Conservation (phyloP, 1,284 basidiomycete genomes). For the Singerocomus rubriflavus region DNA sequence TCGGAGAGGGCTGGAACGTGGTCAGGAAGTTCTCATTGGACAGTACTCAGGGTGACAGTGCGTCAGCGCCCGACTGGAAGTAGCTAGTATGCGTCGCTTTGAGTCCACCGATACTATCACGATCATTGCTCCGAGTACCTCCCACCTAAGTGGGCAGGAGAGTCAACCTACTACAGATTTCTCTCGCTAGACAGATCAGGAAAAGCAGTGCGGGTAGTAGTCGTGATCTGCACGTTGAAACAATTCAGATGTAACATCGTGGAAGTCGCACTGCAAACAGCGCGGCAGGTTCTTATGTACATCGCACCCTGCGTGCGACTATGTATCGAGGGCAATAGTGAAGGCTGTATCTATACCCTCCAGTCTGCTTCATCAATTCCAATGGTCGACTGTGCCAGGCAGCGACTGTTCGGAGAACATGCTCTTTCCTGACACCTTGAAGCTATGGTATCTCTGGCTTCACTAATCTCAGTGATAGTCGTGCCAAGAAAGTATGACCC, state of each 20-base stretch:
- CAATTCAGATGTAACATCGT: conserved; percentile 6
- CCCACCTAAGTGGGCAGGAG: neutral
- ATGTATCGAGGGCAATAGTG: neutral
- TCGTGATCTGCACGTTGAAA: conserved; percentile 12
- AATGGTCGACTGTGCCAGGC: too few relatives aligned
- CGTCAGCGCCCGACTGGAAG: neutral
- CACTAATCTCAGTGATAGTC: neutral
- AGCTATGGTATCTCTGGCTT: too few relatives aligned
- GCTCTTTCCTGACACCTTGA: neutral
- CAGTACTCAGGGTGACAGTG: neutral
- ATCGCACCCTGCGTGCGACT: neutral
- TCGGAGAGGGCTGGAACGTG: conserved; percentile 15
- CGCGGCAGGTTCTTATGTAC: neutral
- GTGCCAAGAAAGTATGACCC: neutral
- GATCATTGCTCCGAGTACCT: neutral
- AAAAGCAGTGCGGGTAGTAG: neutral
- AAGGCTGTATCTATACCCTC: neutral
- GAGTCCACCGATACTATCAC: too few relatives aligned
- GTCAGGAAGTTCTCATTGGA: conserved; percentile 13
- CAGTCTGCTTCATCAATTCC: neutral
- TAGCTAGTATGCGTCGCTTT: too few relatives aligned
- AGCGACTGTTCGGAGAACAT: neutral
- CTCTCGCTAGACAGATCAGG: neutral
- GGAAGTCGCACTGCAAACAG: conserved; percentile 2
- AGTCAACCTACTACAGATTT: neutral